Evolutionary conservation across 352 stramenopile genomes (phyloP).

Genomic region (Phytophthora podocarpi): DNA sequence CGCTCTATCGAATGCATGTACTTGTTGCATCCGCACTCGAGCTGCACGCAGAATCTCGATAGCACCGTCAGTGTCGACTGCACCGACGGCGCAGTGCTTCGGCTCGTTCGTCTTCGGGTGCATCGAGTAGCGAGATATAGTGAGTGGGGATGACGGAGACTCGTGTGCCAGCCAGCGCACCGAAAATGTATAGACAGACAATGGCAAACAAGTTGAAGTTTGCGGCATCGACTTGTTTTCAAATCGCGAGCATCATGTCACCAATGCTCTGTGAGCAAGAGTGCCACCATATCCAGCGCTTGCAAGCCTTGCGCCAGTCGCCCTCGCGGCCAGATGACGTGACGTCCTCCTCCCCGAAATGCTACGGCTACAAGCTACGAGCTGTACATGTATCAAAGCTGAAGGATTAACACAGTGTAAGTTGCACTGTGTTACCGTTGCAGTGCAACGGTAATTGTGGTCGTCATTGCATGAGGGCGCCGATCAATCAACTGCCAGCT

Average conservation of each 20-base stretch:
- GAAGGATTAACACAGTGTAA: constrained; percentile 1
- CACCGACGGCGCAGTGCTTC: too few relatives aligned
- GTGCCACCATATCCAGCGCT: not conserved
- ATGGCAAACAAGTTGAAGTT: constrained; percentile 9
- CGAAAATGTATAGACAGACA: constrained; percentile 6
- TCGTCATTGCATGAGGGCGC: too few relatives aligned
- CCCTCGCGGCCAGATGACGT: too few relatives aligned
- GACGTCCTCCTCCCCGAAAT: not conserved
- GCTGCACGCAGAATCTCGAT: too few relatives aligned
- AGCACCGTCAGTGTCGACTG: too few relatives aligned
- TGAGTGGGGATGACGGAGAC: not conserved
- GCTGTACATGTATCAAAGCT: too few relatives aligned
- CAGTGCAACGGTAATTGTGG: not conserved
- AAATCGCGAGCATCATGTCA: constrained; percentile 16
- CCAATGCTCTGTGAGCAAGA: constrained; percentile 5
- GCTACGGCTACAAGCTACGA: not conserved
- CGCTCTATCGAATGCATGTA: too few relatives aligned
- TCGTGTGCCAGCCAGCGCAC: not conserved
- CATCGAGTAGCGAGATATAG: too few relatives aligned
- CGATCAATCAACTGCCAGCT: too few relatives aligned
- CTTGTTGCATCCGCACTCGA: too few relatives aligned
- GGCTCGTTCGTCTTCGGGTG: too few relatives aligned
- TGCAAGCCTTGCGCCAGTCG: not conserved
- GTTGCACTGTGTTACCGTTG: too few relatives aligned
- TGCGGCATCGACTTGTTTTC: constrained; percentile 3